These are phyloP conservation scores for Noccaea bulbosa DNA, from an alignment of 345 rosid genomes.

Conservation along the genomic window DNA sequence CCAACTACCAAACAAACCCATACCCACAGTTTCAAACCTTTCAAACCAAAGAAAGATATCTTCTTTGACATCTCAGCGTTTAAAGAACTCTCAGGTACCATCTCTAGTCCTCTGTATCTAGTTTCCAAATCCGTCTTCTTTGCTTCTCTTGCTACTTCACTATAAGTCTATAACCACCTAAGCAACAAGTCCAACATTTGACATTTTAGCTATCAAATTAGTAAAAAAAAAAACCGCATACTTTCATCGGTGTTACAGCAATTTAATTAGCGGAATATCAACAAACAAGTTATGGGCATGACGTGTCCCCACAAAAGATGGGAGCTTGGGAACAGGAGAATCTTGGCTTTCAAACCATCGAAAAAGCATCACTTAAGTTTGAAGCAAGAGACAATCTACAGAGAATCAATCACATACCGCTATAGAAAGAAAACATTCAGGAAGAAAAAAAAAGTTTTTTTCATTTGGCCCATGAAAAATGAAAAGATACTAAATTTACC, in stretches of 20 bases:
- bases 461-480: slow-evolving; percentile 24
- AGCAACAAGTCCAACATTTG: neutral
- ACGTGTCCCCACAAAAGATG: slow-evolving; percentile 35
- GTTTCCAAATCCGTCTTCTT: slow-evolving; percentile 18
- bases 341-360: slow-evolving; percentile 24
- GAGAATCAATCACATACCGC: slow-evolving; percentile 39
- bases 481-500: slow-evolving; percentile 27
- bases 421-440: slow-evolving; percentile 19
- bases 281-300: slow-evolving; percentile 43
- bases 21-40: slow-evolving; percentile 90
- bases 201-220: no score
- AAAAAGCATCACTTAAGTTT: slow-evolving; percentile 72
- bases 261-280: slow-evolving; percentile 21
- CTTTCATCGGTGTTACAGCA: slow-evolving; percentile 7
- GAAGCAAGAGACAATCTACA: slow-evolving; percentile 63
- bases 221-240: neutral
- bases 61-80: slow-evolving; percentile 76
- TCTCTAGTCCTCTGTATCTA: slow-evolving; percentile 41
- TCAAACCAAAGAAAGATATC: slow-evolving; percentile 81
- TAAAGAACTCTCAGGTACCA: slow-evolving; percentile 70
- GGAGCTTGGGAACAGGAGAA: slow-evolving; percentile 37
- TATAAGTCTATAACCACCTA: slow-evolving; percentile 30
- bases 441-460: slow-evolving; percentile 37
- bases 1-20: slow-evolving; percentile 80
- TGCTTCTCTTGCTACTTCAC: slow-evolving; percentile 29